Percentiles rank a stretch among this genome's conserved stretches.
Evolutionary conservation across 129 eudicot genomes (phyloP).

Genomic region (Chrysanthemum lavandulifolium): DNA sequence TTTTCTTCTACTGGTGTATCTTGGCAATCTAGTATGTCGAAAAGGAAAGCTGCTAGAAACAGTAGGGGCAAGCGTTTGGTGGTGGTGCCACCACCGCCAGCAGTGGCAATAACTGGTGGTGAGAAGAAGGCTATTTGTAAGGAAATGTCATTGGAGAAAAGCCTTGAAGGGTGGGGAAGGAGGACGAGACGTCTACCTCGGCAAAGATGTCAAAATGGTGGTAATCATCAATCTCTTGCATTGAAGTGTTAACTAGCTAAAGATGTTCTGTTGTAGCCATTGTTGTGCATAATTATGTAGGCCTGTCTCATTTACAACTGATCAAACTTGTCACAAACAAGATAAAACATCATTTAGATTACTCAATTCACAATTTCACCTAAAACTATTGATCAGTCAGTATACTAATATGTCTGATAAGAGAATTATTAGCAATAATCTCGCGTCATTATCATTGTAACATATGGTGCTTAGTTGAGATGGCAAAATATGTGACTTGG

Average conservation of each 20-base stretch:
- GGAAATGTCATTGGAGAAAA: conserved; percentile 44
- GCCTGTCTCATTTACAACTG: conserved; percentile 17
- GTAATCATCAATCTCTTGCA: conserved; percentile 34
- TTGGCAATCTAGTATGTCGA: conserved; percentile 54
- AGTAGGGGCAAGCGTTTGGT: conserved; percentile 41
- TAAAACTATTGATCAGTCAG: neutral
- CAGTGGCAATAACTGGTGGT: conserved; percentile 15
- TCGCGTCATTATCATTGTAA: neutral
- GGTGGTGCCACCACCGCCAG: conserved; percentile 5
- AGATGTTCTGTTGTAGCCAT: conserved; percentile 24
- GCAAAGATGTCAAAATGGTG: conserved; percentile 44
- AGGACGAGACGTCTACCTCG: conserved; percentile 73
- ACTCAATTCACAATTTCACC: neutral
- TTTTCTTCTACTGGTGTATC: conserved; percentile 41
- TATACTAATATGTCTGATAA: neutral
- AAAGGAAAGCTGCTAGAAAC: conserved; percentile 44
- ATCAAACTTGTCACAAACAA: conserved; percentile 16
- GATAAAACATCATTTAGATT: conserved; percentile 7
- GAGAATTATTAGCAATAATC: neutral
- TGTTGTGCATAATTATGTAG: conserved; percentile 36
- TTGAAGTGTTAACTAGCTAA: conserved; percentile 40
- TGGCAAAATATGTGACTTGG: neutral
- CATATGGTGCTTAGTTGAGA: neutral
- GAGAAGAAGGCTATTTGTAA: conserved; percentile 27
- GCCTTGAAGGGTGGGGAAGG: conserved; percentile 76